Conservation (phyloP, 75 land plant species). For the Chamaecyparis obtusa region DNA sequence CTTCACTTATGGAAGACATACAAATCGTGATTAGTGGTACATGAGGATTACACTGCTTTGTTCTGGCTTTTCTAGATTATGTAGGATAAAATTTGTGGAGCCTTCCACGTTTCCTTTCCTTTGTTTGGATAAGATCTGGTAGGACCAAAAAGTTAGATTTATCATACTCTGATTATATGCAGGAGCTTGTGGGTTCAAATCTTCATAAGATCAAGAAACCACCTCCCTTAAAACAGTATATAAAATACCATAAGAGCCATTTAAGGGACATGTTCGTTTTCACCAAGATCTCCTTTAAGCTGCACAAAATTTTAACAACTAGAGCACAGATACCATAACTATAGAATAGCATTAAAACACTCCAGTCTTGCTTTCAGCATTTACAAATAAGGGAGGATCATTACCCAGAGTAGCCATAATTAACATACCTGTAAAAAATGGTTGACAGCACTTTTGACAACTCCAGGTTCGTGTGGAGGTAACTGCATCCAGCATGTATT, state of each 20-base stretch:
- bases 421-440: slow-evolving; percentile 86
- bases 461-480: slow-evolving; percentile 86
- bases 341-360: not conserved
- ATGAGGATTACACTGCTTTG: not conserved
- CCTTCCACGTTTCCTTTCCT: not conserved
- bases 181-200: not conserved
- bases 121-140: not conserved
- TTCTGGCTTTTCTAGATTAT: not conserved
- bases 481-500: slow-evolving; percentile 50
- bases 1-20: not conserved
- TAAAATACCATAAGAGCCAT: not conserved
- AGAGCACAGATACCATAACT: not conserved
- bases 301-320: not conserved
- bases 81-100: not conserved
- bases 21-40: not conserved
- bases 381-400: not conserved
- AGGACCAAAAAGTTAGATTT: not conserved
- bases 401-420: not conserved
- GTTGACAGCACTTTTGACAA: slow-evolving; percentile 82
- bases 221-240: not conserved
- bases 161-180: no score
- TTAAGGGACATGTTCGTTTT: not conserved
- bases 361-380: not conserved
- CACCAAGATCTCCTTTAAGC: not conserved
- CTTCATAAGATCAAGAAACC: not conserved